Conservation (phyloP, 345 rosid genomes). For the Geranium rotundifolium region DNA sequence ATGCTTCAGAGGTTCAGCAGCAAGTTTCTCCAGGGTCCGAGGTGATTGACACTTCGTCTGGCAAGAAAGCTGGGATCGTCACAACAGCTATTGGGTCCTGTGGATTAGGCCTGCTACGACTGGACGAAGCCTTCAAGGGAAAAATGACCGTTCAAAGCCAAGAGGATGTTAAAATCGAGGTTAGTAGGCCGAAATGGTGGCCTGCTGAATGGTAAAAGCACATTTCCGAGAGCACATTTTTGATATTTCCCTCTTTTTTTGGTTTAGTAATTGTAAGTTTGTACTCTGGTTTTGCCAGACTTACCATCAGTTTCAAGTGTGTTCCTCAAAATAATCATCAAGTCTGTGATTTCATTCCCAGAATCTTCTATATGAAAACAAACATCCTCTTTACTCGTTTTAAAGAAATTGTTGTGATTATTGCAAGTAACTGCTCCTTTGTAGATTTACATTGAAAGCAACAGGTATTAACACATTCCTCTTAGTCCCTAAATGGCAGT, state of each 20-base stretch:
- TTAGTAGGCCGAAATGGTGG: constrained; percentile 76
- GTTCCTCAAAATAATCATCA: too few species aligned
- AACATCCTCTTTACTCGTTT: too few species aligned
- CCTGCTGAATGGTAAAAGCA: constrained; percentile 55
- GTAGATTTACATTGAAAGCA: neutral
- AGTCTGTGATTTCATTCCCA: too few species aligned
- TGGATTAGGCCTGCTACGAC: constrained; percentile 64
- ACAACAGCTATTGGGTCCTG: constrained; percentile 56
- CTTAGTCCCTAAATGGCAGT: neutral
- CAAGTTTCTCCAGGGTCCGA: constrained; percentile 55
- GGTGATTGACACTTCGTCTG: constrained; percentile 37
- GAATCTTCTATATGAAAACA: too few species aligned
- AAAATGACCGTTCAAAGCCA: constrained; percentile 35
- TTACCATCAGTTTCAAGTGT: too few species aligned
- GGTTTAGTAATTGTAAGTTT: too few species aligned
- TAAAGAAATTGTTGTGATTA: too few species aligned
- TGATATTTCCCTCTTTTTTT: neutral
- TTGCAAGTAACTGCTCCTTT: too few species aligned
- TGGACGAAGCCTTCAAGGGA: constrained; percentile 53
- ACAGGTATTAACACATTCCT: neutral
- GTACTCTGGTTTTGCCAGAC: too few species aligned
- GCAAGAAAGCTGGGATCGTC: constrained; percentile 69
- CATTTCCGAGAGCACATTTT: constrained; percentile 7
- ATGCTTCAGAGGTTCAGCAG: constrained; percentile 38
- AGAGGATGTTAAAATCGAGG: constrained; percentile 52